These are phyloP conservation scores for Pseudevernia furfuracea DNA, from an alignment of 495 filamentous ascomycete species.

Conservation along the genomic window DNA sequence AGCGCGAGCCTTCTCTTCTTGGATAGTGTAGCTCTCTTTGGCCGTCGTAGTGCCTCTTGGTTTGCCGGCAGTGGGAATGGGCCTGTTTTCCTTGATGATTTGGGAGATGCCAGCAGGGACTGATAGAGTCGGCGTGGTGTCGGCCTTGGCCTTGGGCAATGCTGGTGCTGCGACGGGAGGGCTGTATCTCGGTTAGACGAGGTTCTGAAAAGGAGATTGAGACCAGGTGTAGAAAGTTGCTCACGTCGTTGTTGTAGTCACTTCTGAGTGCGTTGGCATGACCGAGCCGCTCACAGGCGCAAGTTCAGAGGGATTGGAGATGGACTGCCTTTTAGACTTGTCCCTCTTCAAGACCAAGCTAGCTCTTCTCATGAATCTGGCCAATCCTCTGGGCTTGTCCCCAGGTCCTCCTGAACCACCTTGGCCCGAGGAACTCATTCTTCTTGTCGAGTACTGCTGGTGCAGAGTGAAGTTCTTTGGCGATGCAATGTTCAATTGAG, in stretches of 20 bases:
- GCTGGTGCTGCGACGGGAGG: constrained; percentile 12
- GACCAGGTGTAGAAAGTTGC: constrained; percentile 11
- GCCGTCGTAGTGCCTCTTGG: constrained; percentile 20
- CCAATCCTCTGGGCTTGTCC: constrained; percentile 55
- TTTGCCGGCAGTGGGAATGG: constrained; percentile 4
- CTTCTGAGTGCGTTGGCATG: constrained; percentile 13
- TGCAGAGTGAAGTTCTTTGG: neutral
- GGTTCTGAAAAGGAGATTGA: neutral
- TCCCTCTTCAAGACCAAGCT: constrained; percentile 54
- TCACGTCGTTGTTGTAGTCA: constrained; percentile 32
- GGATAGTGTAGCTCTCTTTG: constrained; percentile 38
- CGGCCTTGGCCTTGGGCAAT: neutral
- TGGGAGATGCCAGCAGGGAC: constrained; percentile 20
- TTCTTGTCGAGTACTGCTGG: neutral
- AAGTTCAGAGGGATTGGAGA: constrained; percentile 27
- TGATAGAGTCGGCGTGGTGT: constrained; percentile 15
- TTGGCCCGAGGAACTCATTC: constrained; percentile 20
- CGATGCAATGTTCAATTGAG: neutral
- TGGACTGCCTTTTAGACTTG: constrained; percentile 38
- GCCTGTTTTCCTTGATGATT: constrained; percentile 21
- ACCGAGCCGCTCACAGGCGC: constrained; percentile 16
- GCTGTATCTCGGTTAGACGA: constrained; percentile 15
- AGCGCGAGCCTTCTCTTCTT: constrained; percentile 61
- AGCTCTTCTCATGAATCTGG: constrained; percentile 55
- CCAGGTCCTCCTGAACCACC: constrained; percentile 24